These are phyloP conservation scores for Arctium lappa DNA, from an alignment of 129 eudicot species.

Conservation along the genomic window DNA sequence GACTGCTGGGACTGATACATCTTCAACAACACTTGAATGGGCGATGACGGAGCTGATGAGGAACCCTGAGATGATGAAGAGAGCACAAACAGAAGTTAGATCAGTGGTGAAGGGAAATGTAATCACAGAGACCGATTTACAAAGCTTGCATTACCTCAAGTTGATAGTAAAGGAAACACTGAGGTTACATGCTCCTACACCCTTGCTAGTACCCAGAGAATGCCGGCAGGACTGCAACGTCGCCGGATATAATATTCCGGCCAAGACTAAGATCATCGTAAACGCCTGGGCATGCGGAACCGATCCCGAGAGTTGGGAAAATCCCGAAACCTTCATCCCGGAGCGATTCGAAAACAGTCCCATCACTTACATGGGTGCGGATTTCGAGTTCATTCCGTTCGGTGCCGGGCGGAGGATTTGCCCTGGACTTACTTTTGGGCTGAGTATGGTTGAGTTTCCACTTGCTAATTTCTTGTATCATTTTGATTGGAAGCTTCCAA, in stretches of 20 bases:
- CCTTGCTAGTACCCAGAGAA: conserved; percentile 38
- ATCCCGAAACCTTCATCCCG: conserved; percentile 28
- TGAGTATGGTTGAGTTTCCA: conserved; percentile 24
- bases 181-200: conserved; percentile 41
- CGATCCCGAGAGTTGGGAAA: conserved; percentile 38
- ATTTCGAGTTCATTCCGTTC: conserved; percentile 32
- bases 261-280: conserved; percentile 26
- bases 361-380: conserved; percentile 29
- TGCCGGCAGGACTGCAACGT: conserved; percentile 23
- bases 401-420: conserved; percentile 39
- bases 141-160: conserved; percentile 23
- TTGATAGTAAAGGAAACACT: conserved; percentile 38
- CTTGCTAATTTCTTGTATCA: conserved; percentile 29
- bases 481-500: conserved; percentile 19
- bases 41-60: conserved; percentile 40
- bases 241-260: conserved; percentile 34
- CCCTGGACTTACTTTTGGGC: conserved; percentile 28
- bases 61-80: conserved; percentile 32
- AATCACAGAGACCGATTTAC: conserved; percentile 26
- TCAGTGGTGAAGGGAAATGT: not conserved
- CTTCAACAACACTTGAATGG: conserved; percentile 39
- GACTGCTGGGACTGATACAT: conserved; percentile 35
- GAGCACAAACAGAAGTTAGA: conserved; percentile 44
- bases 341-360: conserved; percentile 33
- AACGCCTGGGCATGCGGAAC: conserved; percentile 40